Percentiles rank a stretch among this genome's conserved stretches.
Evolutionary conservation across 1,139 yeast species (phyloP).

Genomic region (Magnusiomyces paraingens): DNA sequence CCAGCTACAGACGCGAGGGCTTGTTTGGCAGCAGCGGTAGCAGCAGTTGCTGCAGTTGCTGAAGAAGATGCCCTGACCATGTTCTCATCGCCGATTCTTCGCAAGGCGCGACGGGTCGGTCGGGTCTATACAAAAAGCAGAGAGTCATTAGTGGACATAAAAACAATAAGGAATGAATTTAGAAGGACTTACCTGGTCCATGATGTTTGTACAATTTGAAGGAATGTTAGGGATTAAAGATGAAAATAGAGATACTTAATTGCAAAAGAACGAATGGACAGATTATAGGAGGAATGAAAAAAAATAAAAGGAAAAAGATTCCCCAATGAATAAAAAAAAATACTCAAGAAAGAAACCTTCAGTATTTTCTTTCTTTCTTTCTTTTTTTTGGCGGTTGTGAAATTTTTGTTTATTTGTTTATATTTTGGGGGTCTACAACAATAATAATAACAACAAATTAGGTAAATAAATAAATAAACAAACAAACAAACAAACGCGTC

Average conservation of each 20-base stretch:
- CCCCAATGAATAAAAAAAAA: neutral
- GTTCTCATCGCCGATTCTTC: conserved; percentile 9
- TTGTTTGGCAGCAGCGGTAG: neutral
- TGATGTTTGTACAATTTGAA: neutral
- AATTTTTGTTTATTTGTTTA: neutral
- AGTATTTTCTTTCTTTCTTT: neutral
- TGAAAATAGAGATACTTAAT: neutral
- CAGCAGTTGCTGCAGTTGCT: too few species aligned
- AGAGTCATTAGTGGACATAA: neutral
- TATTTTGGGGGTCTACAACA: neutral
- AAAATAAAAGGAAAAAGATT: neutral
- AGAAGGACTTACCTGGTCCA: conserved; percentile 10
- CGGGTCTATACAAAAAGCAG: conserved; percentile 2
- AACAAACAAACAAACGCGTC: neutral
- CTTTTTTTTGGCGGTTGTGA: neutral
- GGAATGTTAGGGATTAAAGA: neutral
- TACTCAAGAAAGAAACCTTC: neutral
- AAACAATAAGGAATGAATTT: neutral
- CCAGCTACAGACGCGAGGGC: conserved; percentile 3
- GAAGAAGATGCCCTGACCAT: conserved; percentile 1
- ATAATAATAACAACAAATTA: neutral
- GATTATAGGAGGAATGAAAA: neutral
- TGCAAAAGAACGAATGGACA: neutral
- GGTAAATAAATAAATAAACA: too few species aligned
- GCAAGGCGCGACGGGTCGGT: conserved; percentile 1